These are phyloP conservation scores for Bipolaris oryzae DNA, from an alignment of 2,329 filamentous ascomycete species.

Conservation along the genomic window DNA sequence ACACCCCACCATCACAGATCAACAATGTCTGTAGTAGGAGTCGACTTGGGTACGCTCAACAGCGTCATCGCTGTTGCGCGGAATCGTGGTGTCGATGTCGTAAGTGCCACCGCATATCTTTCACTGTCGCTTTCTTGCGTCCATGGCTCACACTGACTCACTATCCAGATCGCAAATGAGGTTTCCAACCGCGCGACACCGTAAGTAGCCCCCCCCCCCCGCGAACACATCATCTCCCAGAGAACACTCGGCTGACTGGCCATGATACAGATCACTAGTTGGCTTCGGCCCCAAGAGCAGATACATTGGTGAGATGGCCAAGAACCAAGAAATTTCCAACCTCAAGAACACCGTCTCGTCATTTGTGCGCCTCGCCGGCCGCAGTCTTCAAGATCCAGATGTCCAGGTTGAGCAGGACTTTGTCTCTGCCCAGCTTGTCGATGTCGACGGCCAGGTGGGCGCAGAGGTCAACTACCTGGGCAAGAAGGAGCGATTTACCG, in stretches of 20 bases:
- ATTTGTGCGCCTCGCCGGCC: conserved; percentile 90
- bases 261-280: conserved; percentile 71
- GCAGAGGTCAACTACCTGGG: conserved; percentile 92
- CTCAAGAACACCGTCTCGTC: conserved; percentile 97
- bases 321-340: conserved; percentile 99
- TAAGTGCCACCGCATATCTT: conserved; percentile 60
- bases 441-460: conserved; percentile 92
- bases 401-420: conserved; percentile 90
- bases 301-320: conserved; percentile 92
- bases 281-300: conserved; percentile 93
- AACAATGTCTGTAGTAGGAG: conserved; percentile 71
- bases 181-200: conserved; percentile 98
- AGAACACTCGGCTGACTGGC: conserved; percentile 18
- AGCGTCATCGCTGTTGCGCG: conserved; percentile 96
- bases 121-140: neutral
- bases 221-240: conserved; percentile 16
- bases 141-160: conserved; percentile 29
- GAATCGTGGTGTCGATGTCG: conserved; percentile 98
- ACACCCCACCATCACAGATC: conserved; percentile 42
- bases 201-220: conserved; percentile 66
- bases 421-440: conserved; percentile 82
- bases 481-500: conserved; percentile 94
- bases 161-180: conserved; percentile 88
- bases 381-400: conserved; percentile 87
- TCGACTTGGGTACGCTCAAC: conserved; percentile 96